phyloP scores from a whole-genome alignment of 2,329 filamentous ascomycete species.

The Triangularia setosa region DNA sequence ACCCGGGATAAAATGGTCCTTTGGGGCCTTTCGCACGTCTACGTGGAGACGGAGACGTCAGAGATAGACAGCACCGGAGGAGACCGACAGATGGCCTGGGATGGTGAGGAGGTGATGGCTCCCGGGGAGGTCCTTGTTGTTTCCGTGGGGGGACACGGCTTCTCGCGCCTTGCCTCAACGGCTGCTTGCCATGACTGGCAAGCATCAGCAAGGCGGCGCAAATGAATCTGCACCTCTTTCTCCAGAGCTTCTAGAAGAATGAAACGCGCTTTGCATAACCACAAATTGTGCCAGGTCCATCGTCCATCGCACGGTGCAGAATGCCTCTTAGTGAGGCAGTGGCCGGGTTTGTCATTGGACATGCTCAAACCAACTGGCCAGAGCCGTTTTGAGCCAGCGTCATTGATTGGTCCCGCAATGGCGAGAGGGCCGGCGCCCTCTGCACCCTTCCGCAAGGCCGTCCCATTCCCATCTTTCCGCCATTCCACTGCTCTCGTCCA shows the following conservation, averaged over 20 bases:
- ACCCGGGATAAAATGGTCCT: not conserved
- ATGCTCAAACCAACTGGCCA: constrained; percentile 12
- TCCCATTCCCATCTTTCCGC: constrained; percentile 10
- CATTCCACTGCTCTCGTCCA: constrained; percentile 10
- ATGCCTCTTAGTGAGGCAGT: constrained; percentile 11
- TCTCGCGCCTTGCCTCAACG: not conserved
- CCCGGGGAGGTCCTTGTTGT: not conserved
- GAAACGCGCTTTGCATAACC: not conserved
- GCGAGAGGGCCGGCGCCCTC: constrained; percentile 11
- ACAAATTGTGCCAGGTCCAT: constrained; percentile 8
- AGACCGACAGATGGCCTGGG: constrained; percentile 7
- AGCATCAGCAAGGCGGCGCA: constrained; percentile 10
- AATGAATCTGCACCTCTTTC: constrained; percentile 22
- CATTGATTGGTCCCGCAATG: constrained; percentile 22
- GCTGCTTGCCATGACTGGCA: constrained; percentile 14
- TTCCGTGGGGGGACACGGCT: constrained; percentile 2
- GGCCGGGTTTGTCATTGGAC: constrained; percentile 17
- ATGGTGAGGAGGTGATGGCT: not conserved
- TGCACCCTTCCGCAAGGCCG: constrained; percentile 23
- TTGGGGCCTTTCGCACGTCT: constrained; percentile 4
- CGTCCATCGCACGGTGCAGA: constrained; percentile 19
- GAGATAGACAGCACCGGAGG: constrained; percentile 7
- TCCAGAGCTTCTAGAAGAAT: constrained; percentile 26
- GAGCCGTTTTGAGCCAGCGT: constrained; percentile 3
- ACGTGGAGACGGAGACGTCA: constrained; percentile 2